Conservation (phyloP, 1,284 basidiomycete species). For the Golubevia sp. region DNA sequence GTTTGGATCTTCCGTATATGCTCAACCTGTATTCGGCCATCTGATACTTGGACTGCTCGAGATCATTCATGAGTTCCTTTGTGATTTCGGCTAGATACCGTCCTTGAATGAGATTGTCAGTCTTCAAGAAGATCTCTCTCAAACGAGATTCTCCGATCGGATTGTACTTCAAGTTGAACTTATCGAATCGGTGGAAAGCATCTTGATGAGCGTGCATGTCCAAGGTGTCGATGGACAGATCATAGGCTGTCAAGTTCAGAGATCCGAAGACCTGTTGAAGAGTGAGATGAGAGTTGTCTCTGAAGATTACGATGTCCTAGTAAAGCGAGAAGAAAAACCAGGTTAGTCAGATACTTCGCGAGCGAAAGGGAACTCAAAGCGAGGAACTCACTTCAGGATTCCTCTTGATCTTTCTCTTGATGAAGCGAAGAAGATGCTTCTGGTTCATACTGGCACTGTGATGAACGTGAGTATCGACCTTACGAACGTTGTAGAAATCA, state of each 20-base stretch:
- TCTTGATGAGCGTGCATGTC: slow-evolving; percentile 99
- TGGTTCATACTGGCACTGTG: slow-evolving; percentile 99
- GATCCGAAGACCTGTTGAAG: slow-evolving; percentile 93
- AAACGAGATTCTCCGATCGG: slow-evolving; percentile 92
- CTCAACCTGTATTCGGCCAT: slow-evolving; percentile 86
- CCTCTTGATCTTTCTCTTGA: slow-evolving; percentile 94
- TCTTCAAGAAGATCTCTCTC: slow-evolving; percentile 97
- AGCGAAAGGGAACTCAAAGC: background rate
- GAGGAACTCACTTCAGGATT: slow-evolving; percentile 68
- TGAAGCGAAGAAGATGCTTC: slow-evolving; percentile 98
- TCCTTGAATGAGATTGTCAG: slow-evolving; percentile 78
- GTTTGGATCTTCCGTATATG: slow-evolving; percentile 76
- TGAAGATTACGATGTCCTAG: slow-evolving; percentile 92
- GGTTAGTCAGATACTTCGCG: background rate
- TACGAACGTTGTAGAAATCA: slow-evolving; percentile 98
- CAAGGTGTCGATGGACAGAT: slow-evolving; percentile 96
- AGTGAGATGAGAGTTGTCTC: slow-evolving; percentile 87
- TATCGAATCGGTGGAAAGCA: slow-evolving; percentile 94
- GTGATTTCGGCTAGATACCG: slow-evolving; percentile 94
- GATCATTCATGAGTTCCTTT: slow-evolving; percentile 90
- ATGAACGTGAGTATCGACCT: slow-evolving; percentile 97
- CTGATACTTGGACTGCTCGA: slow-evolving; percentile 98
- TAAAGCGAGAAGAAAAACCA: background rate
- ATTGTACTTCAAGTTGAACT: slow-evolving; percentile 71
- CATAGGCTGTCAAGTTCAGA: slow-evolving; percentile 92